phyloP scores from a whole-genome alignment of 805 yeast species.

The Candida oleophila region DNA sequence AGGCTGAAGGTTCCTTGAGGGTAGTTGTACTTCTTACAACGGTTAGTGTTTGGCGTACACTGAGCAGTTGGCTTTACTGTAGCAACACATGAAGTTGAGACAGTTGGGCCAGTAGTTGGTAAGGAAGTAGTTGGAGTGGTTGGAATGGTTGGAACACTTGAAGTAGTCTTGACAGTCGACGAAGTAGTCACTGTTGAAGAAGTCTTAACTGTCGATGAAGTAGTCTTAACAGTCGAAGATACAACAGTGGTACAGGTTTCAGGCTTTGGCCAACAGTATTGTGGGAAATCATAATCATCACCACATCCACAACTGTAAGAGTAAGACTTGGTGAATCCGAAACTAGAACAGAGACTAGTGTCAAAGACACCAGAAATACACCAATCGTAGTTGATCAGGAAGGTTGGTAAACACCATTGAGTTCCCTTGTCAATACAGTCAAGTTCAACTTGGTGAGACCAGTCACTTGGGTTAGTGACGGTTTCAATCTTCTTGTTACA shows the following conservation, averaged over 20 bases:
- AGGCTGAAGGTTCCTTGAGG: not conserved
- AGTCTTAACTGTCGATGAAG: not conserved
- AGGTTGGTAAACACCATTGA: slow-evolving; percentile 2
- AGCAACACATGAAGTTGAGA: not conserved
- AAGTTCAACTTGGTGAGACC: slow-evolving; percentile 1
- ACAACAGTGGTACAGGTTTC: not conserved
- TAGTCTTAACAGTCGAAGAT: not conserved
- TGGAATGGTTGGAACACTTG: not conserved
- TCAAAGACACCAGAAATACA: slow-evolving; percentile 1
- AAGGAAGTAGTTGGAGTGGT: not conserved
- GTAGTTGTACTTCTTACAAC: not conserved
- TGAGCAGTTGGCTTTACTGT: not conserved
- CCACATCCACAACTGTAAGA: slow-evolving; percentile 1
- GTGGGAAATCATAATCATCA: slow-evolving; percentile 3
- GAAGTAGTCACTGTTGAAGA: not conserved
- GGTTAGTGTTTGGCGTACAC: not conserved
- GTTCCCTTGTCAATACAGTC: slow-evolving; percentile 4
- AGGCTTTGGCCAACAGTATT: slow-evolving; percentile 5
- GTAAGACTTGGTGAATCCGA: not conserved
- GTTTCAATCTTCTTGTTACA: not conserved
- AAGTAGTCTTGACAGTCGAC: not conserved
- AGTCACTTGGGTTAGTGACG: not conserved
- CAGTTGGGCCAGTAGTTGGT: not conserved
- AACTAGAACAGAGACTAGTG: not conserved
- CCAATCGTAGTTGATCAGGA: slow-evolving; percentile 1